A percentile compares a stretch with the other conserved stretches of the same genome.
These are phyloP conservation scores for Sphaceloma murrayae DNA, from an alignment of 2,329 filamentous ascomycete genomes.

Conservation along the genomic window DNA sequence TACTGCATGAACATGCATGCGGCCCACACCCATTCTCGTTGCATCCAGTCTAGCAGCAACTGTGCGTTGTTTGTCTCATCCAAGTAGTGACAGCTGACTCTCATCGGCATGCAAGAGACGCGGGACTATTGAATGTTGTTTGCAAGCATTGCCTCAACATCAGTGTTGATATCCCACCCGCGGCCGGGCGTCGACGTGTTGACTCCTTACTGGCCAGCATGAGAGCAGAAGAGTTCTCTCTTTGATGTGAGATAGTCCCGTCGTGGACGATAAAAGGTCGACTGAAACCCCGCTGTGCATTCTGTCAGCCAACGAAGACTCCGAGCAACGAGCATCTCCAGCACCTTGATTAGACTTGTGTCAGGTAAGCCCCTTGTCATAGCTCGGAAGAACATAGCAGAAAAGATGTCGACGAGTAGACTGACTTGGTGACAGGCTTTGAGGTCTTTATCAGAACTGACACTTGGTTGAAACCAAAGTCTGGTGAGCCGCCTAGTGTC, in stretches of 20 bases:
- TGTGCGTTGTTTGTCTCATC: too few species aligned
- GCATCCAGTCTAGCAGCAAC: too few species aligned
- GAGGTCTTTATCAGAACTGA: constrained; percentile 4
- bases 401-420: background rate
- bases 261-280: too few species aligned
- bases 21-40: too few species aligned
- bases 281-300: background rate
- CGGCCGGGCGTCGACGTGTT: constrained; percentile 6
- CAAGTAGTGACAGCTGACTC: too few species aligned
- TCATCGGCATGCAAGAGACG: background rate
- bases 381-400: background rate
- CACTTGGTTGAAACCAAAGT: constrained; percentile 5
- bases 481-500: background rate
- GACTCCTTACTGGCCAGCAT: constrained; percentile 2
- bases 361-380: background rate
- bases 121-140: constrained; percentile 10
- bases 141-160: background rate
- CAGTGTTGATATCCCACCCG: background rate
- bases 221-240: background rate
- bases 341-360: too few species aligned
- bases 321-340: too few species aligned
- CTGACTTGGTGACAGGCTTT: background rate
- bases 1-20: too few species aligned
- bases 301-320: too few species aligned
- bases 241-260: background rate